Conservation (phyloP, 371 early-diverging fungal species). For the Apophysomyces trapeziformis region DNA sequence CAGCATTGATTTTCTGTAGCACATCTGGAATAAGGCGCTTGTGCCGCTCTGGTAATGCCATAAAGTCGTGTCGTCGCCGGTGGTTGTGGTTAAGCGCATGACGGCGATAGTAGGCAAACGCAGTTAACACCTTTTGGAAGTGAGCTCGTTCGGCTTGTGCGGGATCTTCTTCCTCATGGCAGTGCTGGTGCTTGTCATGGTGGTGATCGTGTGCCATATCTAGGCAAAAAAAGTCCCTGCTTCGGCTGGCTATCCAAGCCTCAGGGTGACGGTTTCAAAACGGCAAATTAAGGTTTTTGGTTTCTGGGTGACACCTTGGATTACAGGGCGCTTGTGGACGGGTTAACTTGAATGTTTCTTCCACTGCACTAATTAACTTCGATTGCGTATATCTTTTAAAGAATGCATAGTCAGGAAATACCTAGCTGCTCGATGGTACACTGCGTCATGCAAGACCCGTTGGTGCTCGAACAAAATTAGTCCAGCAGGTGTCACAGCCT, state of each 20-base stretch:
- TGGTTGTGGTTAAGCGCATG: conserved; percentile 71
- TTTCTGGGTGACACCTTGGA: neutral
- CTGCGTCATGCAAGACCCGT: conserved; percentile 10
- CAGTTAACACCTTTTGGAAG: conserved; percentile 69
- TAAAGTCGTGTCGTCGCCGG: conserved; percentile 72
- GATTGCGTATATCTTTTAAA: neutral
- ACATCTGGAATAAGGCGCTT: conserved; percentile 60
- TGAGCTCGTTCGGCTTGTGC: conserved; percentile 39
- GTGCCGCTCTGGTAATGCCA: conserved; percentile 67
- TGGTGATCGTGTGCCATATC: conserved; percentile 5
- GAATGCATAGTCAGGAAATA: neutral
- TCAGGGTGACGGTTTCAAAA: conserved; percentile 10
- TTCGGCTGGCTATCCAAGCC: neutral
- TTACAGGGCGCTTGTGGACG: neutral
- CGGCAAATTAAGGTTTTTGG: neutral
- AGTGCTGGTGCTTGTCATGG: neutral
- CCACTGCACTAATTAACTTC: no score
- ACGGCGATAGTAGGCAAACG: conserved; percentile 73
- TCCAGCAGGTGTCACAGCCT: conserved; percentile 11
- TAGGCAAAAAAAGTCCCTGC: neutral
- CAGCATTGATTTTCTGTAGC: conserved; percentile 54
- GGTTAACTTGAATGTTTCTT: no score
- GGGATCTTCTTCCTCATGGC: conserved; percentile 19
- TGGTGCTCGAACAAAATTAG: conserved; percentile 9
- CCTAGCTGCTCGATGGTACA: neutral